phyloP scores from a whole-genome alignment of 371 early-diverging fungal species.

The Mortierella sp. region DNA sequence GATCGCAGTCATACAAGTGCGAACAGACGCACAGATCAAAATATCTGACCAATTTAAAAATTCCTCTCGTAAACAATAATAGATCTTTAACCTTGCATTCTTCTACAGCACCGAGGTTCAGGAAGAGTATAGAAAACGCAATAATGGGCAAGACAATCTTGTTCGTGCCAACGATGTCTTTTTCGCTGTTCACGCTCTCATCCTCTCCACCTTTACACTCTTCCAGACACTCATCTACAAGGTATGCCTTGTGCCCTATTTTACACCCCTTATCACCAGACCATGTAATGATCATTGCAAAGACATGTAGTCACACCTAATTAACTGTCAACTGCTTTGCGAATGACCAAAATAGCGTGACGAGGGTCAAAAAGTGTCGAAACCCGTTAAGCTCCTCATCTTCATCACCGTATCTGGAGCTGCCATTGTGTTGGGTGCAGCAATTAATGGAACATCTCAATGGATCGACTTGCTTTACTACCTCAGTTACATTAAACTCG shows the following conservation, averaged over 20 bases:
- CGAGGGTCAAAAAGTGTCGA: slow-evolving; percentile 59
- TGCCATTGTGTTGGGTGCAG: slow-evolving; percentile 49
- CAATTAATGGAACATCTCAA: slow-evolving; percentile 50
- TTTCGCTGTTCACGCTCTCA: slow-evolving; percentile 89
- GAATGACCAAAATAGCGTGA: slow-evolving; percentile 58
- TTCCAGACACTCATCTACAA: slow-evolving; percentile 83
- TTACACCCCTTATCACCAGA: background rate
- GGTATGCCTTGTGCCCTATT: slow-evolving; percentile 52
- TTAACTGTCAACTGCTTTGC: background rate
- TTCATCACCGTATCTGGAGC: slow-evolving; percentile 58
- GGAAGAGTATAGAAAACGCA: slow-evolving; percentile 81
- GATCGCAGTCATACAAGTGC: background rate
- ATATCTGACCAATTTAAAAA: background rate
- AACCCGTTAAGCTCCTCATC: slow-evolving; percentile 55
- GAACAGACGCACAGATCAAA: background rate
- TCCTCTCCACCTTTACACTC: slow-evolving; percentile 75
- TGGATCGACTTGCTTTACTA: slow-evolving; percentile 80
- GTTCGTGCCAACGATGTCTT: slow-evolving; percentile 91
- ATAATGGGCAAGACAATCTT: slow-evolving; percentile 76
- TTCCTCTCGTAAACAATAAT: background rate
- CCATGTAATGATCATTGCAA: no score
- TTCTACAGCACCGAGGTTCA: slow-evolving; percentile 75
- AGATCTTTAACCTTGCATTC: slow-evolving; percentile 83
- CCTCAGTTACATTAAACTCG: slow-evolving; percentile 83
- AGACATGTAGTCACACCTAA: no score